Evolutionary conservation across 306 rosid genomes (phyloP).

Genomic region (Hylodesmum podocarpum): DNA sequence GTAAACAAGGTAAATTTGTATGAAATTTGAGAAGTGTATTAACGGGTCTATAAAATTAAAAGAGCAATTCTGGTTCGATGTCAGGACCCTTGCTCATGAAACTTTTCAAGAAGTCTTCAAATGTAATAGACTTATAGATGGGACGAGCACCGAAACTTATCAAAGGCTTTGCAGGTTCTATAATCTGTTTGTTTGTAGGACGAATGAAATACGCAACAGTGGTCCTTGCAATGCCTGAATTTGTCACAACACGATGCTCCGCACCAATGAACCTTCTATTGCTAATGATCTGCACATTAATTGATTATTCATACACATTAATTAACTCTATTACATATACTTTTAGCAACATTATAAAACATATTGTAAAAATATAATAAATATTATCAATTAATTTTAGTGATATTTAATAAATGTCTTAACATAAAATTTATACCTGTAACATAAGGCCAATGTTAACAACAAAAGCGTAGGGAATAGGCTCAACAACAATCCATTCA

Average conservation of each 20-base stretch:
- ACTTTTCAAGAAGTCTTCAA: slow-evolving; percentile 42
- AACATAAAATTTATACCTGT: slow-evolving; percentile 29
- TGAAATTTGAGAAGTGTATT: neutral
- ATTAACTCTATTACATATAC: too few species aligned
- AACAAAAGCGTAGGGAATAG: slow-evolving; percentile 49
- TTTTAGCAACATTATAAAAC: too few species aligned
- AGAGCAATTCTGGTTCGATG: slow-evolving; percentile 24
- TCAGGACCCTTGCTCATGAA: slow-evolving; percentile 33
- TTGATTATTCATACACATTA: neutral
- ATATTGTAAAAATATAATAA: too few species aligned
- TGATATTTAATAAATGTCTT: too few species aligned
- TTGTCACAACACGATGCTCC: slow-evolving; percentile 71
- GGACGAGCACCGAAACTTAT: slow-evolving; percentile 30
- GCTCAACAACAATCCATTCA: slow-evolving; percentile 50
- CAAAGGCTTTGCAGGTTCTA: slow-evolving; percentile 58
- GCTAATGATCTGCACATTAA: slow-evolving; percentile 45
- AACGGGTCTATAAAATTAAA: neutral
- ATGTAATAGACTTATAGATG: slow-evolving; percentile 39
- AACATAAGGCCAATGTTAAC: slow-evolving; percentile 43
- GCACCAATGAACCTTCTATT: slow-evolving; percentile 57
- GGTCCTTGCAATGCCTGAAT: slow-evolving; percentile 44
- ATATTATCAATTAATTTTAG: too few species aligned
- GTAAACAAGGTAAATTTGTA: neutral
- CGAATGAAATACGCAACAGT: slow-evolving; percentile 50
- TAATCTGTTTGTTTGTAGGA: slow-evolving; percentile 45